Evolutionary conservation across 345 rosid genomes (phyloP), one percentile per base, ranked within the genome.

Genomic region (Pistacia vera): DNA sequence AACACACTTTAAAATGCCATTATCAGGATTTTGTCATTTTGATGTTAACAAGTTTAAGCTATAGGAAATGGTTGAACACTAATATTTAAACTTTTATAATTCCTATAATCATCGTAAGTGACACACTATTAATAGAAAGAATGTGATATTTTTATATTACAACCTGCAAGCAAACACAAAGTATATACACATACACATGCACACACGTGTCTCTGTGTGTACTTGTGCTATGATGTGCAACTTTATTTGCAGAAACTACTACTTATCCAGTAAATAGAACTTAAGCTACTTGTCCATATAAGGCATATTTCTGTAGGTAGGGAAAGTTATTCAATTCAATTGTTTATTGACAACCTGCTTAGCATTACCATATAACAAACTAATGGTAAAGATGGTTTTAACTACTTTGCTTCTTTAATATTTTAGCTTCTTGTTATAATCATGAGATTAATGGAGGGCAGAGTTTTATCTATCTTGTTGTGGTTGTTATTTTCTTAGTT

Each of bases 401-500:
- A 51, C 5, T 17, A 2, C 5, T 0, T 61, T 62, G 52, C 30
- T 18, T 36, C 44, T 30, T 52, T 51, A 51, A 68, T 51, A 68
- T 30, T 28, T 51, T 44, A 38, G 12, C n/a, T 59, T 12, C 28
- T 46, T 44, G 4, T 48, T 46, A 11, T 62, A 67, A 25, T 35
- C 59, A 12, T 72, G 57, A 41, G 60, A 41, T 59, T 48, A 59
- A 67, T 60, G 1, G 55, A n/a, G 76, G 28, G 7, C 0, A 18
- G 11, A 28, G 18, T 22, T 69, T 48, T 67, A 54, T 63, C 48
- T 56, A 63, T 16, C 22, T 38, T 64, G 25, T 63, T 6, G 11
- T 25, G 64, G 41, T 56, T 17, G 28, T 70, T 58, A 44, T 59
- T 64, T 68, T 28, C 25, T 77, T 70, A 48, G 18, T 36, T 33